Evolutionary conservation across 2,329 filamentous ascomycete species (phyloP), one percentile per base, ranked within the genome.

Genomic region (Talaromyces marneffei): DNA sequence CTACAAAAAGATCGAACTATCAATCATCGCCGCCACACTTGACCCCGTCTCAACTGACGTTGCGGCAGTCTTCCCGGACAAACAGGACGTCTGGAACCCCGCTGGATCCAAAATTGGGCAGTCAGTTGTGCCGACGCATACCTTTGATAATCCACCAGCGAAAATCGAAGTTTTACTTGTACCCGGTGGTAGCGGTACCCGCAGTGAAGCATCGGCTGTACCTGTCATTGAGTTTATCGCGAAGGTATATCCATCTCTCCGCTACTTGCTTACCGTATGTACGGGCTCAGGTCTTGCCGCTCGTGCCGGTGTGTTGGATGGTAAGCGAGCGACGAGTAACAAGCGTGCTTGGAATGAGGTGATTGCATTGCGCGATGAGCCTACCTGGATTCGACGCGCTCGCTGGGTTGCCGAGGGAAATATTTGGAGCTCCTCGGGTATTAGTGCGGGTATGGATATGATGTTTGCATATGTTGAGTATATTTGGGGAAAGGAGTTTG

Each of bases 331-430:
- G 3, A 90, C 88, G 3, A 87, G 84, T 16, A 90, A 90, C 69
- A 90, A 90, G 72, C 72, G 72, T 6, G 78, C 79, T 0, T 89
- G 82, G 78, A 71, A 73, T 7, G 72, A 72, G 64, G 80, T 83
- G 8, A 81, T 74, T 1, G 69, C 74, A 1, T 72, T 79, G 57
- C 79, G 82, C 0, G 77, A 80, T 0, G 73, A 78, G 0, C 83
- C 87, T 0, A 71, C 82, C 0, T 90, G 87, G 87, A 78, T 86
- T 27, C 73, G 78, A 0, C 78, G 79, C 29, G 87, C 87, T 20
- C 78, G 87, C 40, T 90, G 85, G 83, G 83, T 88, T 0, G 75
- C 79, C 0, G 86, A 89, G 71, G 86, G 83, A 3, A 86, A 88
- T 62, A 75, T 88, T 7, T 90, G 87, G 86, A 85, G 83, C 3